Conservation (phyloP, 495 filamentous ascomycete species). For the Baudoinia panamericana region DNA sequence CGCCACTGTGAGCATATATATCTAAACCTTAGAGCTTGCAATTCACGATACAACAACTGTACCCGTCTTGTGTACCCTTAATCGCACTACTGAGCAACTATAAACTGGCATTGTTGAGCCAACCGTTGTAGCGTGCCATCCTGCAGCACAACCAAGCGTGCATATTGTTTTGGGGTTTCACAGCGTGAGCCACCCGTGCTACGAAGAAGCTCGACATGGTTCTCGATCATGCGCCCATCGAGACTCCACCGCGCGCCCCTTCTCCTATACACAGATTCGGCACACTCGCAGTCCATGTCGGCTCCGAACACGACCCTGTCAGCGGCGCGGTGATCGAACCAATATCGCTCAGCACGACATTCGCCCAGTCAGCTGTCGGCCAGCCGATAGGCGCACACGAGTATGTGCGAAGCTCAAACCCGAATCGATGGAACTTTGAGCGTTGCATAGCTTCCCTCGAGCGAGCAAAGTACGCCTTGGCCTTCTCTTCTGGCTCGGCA, state of each 20-base stretch:
- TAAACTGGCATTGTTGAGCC: too few relatives aligned
- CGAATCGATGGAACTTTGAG: slow-evolving; percentile 90
- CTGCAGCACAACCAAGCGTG: too few relatives aligned
- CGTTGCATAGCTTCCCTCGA: slow-evolving; percentile 80
- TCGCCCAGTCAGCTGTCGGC: slow-evolving; percentile 72
- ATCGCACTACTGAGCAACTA: too few relatives aligned
- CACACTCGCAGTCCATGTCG: slow-evolving; percentile 88
- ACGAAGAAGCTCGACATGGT: too few relatives aligned
- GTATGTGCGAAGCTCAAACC: slow-evolving; percentile 83
- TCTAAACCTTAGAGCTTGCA: too few relatives aligned
- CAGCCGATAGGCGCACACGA: slow-evolving; percentile 77
- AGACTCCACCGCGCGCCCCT: slow-evolving; percentile 44
- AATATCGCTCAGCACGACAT: slow-evolving; percentile 92
- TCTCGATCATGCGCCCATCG: slow-evolving; percentile 29
- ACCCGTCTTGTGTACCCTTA: too few relatives aligned
- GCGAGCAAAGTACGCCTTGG: slow-evolving; percentile 80
- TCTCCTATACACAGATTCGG: slow-evolving; percentile 63
- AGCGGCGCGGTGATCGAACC: slow-evolving; percentile 93
- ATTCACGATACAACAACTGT: too few relatives aligned
- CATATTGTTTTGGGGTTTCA: too few relatives aligned
- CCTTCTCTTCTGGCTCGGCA: slow-evolving; percentile 89
- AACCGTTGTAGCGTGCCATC: too few relatives aligned
- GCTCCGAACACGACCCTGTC: slow-evolving; percentile 71
- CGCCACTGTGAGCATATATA: too few relatives aligned
- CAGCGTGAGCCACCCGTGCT: too few relatives aligned